These are phyloP conservation scores for Paxillus rubicundulus DNA, from an alignment of 768 basidiomycete genomes.

Conservation along the genomic window DNA sequence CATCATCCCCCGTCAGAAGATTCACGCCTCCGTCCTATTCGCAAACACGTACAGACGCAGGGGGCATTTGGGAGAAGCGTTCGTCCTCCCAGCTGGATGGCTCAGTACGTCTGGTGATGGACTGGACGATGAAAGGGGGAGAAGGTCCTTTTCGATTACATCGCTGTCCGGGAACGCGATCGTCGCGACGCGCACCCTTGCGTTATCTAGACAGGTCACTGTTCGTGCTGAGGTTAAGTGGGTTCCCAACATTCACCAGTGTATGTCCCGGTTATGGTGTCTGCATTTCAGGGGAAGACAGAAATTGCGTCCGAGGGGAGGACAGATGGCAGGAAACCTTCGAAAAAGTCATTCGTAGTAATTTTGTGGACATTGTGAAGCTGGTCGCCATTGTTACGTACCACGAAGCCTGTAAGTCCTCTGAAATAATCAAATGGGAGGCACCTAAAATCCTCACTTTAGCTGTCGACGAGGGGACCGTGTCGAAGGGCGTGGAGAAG, in stretches of 20 bases:
- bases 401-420: conserved; percentile 12
- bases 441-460: not conserved
- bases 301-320: not conserved
- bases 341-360: conserved; percentile 1
- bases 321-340: not conserved
- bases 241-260: not conserved
- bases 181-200: conserved; percentile 7
- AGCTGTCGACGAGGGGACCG: conserved; percentile 1
- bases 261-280: not conserved
- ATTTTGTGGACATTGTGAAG: conserved; percentile 5
- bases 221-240: conserved; percentile 19
- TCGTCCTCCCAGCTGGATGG: conserved; percentile 10
- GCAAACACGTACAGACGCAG: conserved; percentile 17
- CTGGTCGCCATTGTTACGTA: conserved; percentile 15
- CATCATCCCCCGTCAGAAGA: conserved; percentile 17
- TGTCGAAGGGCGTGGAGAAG: too few relatives aligned
- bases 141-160: conserved; percentile 13
- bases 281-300: conserved; percentile 8
- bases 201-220: conserved; percentile 15
- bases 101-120: conserved; percentile 2
- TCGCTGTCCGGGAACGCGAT: conserved; percentile 3
- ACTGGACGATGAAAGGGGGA: conserved; percentile 10
- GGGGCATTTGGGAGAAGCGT: conserved; percentile 15
- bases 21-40: conserved; percentile 20
- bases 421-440: not conserved